Conservation (phyloP, 768 basidiomycete genomes). For the Erythrobasidium yunnanense region DNA sequence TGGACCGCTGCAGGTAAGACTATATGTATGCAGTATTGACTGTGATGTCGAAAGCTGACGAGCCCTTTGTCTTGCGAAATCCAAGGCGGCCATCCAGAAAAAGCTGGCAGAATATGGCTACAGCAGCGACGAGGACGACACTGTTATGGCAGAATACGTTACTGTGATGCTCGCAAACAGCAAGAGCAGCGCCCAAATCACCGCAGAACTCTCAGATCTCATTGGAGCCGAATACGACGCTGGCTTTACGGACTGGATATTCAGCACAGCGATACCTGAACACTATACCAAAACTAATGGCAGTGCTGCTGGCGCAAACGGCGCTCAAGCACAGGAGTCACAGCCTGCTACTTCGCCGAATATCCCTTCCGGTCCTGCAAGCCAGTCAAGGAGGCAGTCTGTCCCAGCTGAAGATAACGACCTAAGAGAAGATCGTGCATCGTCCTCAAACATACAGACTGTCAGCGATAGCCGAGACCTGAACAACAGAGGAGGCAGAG, state of each 20-base stretch:
- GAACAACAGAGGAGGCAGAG: neutral
- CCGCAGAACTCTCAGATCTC: slow-evolving; percentile 70
- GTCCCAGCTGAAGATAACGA: too few relatives aligned
- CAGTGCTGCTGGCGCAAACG: neutral
- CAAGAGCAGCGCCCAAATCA: slow-evolving; percentile 73
- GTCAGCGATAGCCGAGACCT: slow-evolving; percentile 14
- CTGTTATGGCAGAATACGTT: slow-evolving; percentile 56
- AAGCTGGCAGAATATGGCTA: slow-evolving; percentile 35
- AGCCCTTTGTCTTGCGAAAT: neutral
- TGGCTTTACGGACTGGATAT: slow-evolving; percentile 80
- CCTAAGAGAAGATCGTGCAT: too few relatives aligned
- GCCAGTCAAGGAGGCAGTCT: too few relatives aligned
- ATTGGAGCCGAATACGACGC: slow-evolving; percentile 77
- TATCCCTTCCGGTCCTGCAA: too few relatives aligned
- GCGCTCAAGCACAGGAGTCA: neutral
- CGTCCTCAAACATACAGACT: slow-evolving; percentile 19
- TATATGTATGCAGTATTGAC: neutral
- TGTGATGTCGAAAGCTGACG: neutral
- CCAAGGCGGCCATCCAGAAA: slow-evolving; percentile 36
- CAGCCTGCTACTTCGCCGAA: too few relatives aligned
- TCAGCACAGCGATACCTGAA: slow-evolving; percentile 45
- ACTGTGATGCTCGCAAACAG: slow-evolving; percentile 92
- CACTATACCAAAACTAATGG: slow-evolving; percentile 4
- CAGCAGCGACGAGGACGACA: slow-evolving; percentile 35
- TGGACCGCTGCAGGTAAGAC: slow-evolving; percentile 4